Evolutionary conservation across 139 green algal species (phyloP).

Genomic region (Zygnema circumcarinatum): DNA sequence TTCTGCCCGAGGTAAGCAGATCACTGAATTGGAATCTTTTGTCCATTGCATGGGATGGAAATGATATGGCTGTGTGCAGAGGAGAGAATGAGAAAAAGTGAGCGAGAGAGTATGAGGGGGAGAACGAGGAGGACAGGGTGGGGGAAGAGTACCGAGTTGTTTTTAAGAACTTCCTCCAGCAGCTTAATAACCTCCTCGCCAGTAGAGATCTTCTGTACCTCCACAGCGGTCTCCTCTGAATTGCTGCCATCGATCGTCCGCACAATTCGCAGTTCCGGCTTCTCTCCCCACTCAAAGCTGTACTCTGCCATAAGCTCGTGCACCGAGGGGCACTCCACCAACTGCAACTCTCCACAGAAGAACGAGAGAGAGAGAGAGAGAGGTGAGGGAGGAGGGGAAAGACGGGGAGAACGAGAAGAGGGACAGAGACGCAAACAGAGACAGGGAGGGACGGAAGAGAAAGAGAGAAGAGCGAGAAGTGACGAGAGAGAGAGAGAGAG

Average conservation of each 20-base stretch:
- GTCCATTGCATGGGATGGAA: no score
- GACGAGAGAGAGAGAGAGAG: neutral
- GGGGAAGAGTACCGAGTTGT: neutral
- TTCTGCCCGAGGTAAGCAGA: neutral
- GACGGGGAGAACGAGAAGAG: neutral
- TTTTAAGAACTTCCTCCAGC: neutral
- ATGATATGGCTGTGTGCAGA: no score
- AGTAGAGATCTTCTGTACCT: neutral
- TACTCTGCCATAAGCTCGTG: constrained; percentile 42
- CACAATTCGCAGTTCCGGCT: constrained; percentile 35
- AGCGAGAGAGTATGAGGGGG: no score
- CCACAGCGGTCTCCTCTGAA: neutral
- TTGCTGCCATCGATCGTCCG: no score
- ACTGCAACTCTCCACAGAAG: constrained; percentile 18
- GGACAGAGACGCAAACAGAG: constrained; percentile 1
- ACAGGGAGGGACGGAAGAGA: constrained; percentile 2
- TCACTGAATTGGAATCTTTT: neutral
- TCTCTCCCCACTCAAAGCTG: constrained; percentile 10
- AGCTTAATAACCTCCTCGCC: neutral
- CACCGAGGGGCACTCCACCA: constrained; percentile 51
- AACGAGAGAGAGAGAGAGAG: neutral
- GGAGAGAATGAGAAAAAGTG: no score
- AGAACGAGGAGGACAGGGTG: no score
- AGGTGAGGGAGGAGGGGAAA: neutral
- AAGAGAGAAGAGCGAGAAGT: neutral